These are phyloP conservation scores for Paramecium primaurelia DNA, from an alignment of 73 alveolate species.

Conservation along the genomic window DNA sequence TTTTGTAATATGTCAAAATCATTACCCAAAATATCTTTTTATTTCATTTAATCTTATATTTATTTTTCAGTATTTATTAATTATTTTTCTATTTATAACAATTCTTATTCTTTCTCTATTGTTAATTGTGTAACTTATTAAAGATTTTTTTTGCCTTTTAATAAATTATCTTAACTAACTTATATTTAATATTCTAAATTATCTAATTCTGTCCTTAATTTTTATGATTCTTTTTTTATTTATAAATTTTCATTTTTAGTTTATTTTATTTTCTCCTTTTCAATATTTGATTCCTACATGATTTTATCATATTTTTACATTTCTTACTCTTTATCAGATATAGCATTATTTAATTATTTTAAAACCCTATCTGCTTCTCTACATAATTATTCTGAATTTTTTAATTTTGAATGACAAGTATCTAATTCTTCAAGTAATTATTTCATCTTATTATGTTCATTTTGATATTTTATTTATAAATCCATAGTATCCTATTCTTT, in stretches of 20 bases:
- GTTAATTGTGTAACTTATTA: constrained; percentile 14
- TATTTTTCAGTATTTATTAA: constrained; percentile 1
- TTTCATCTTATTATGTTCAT: neutral
- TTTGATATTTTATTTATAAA: neutral
- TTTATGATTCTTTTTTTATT: neutral
- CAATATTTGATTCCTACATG: neutral
- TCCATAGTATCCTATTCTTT: neutral
- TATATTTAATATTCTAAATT: neutral
- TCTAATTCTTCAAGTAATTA: constrained; percentile 5
- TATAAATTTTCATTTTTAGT: neutral
- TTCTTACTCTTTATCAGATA: constrained; percentile 22
- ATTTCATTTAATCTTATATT: neutral
- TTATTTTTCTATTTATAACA: neutral
- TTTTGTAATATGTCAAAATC: neutral
- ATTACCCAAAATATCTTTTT: neutral
- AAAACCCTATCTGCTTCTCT: constrained; percentile 10
- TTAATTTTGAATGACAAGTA: constrained; percentile 5
- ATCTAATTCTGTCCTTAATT: neutral
- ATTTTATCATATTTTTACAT: neutral
- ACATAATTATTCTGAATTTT: constrained; percentile 23
- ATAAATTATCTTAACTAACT: neutral
- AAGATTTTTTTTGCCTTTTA: constrained; percentile 20
- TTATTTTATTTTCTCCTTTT: neutral
- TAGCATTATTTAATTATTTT: constrained; percentile 16
- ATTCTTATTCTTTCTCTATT: constrained; percentile 24